Base-by-base conservation (phyloP, 164 flowering plant species). In the Tinospora cordifolia region DNA sequence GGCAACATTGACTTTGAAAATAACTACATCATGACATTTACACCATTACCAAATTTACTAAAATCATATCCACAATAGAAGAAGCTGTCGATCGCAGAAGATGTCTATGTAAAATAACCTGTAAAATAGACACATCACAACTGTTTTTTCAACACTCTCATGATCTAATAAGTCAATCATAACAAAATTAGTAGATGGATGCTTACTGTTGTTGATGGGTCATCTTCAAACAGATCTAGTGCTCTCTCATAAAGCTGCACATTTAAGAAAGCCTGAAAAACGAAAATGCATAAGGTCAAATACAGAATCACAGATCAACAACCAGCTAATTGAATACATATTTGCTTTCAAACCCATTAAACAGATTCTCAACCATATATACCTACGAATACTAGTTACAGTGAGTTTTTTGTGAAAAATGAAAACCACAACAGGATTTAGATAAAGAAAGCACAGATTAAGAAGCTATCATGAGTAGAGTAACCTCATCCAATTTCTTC, bases 181-280 rank as follows among this genome's bases (percentile, higher is more conserved):
- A 58, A 69, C 64, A 65, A 49, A 21, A 70, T 58, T 22, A 19
- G 27, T 36, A 24, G 59, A 72, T 25, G 39, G 63, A 30, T 70
- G 80, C 91, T 80, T 80, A 94, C 99, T 12, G 92, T 87, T 74
- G 87, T 83, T 82, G 95, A 76, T 67, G 79, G 95, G 76, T 90
- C 97, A 76, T 88, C 92, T 75, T 94, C 97, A 83, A 94, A 92
- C 83, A 94, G 74, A 74, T 92, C 97, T 65, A 94, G 78, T 63
- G 96, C 96, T 73, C 89, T 94, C 81, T 90, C 97, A 80, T 89
- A 90, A 24, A 94, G 87, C 83, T 94, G 99, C 80, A 94, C 73
- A 75, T 87, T 88, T 71, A 90, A 79, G 83, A 79, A 89, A 72
- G 85, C 78, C 98, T 93, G 86, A 70, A 62, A 27, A 69, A 41